These are phyloP conservation scores for Plasmodium billcollinsi DNA, from an alignment of 169 alveolate genomes.

Conservation along the genomic window DNA sequence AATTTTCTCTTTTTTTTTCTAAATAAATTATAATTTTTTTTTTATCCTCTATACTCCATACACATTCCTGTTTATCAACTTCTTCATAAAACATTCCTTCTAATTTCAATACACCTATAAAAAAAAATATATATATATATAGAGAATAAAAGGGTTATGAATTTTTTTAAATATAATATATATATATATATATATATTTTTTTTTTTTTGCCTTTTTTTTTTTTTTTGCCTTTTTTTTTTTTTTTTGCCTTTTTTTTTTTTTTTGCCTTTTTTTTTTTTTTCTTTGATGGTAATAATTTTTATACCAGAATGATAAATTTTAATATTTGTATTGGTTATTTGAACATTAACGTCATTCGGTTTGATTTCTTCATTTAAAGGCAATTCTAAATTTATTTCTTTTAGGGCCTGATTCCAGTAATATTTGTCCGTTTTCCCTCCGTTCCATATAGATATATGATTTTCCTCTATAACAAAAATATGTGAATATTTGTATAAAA, in stretches of 20 bases:
- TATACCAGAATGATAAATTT: slow-evolving; percentile 41
- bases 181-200: too few relatives aligned
- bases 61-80: slow-evolving; percentile 80
- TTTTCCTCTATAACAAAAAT: slow-evolving; percentile 29
- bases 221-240: too few relatives aligned
- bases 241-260: too few relatives aligned
- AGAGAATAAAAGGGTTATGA: slow-evolving; percentile 1
- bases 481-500: neutral
- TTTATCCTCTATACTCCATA: slow-evolving; percentile 86
- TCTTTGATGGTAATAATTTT: neutral
- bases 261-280: too few relatives aligned
- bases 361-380: slow-evolving; percentile 53
- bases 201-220: neutral
- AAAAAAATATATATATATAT: neutral
- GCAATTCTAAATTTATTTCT: slow-evolving; percentile 83
- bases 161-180: neutral
- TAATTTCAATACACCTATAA: slow-evolving; percentile 45
- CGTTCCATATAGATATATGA: slow-evolving; percentile 82
- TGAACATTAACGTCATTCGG: slow-evolving; percentile 60
- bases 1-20: slow-evolving; percentile 83
- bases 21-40: slow-evolving; percentile 77
- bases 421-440: slow-evolving; percentile 81
- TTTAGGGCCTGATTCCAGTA: slow-evolving; percentile 85
- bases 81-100: slow-evolving; percentile 69
- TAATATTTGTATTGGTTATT: slow-evolving; percentile 48